Percentiles rank a stretch among this genome's conserved stretches.
These are phyloP conservation scores for Actinidia polygama DNA, from an alignment of 179 eudicot species.

Conservation along the genomic window DNA sequence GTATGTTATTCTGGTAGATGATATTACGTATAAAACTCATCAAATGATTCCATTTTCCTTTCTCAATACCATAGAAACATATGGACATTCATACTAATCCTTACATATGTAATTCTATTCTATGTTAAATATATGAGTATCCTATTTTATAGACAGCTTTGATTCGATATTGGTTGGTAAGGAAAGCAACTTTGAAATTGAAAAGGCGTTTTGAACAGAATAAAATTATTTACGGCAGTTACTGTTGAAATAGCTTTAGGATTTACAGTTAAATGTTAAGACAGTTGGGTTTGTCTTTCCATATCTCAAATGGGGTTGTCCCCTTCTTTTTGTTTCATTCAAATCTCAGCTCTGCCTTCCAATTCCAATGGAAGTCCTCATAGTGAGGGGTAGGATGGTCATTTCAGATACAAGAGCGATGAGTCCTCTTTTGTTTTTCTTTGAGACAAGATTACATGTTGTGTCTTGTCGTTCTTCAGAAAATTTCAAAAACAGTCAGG, in stretches of 20 bases:
- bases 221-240: constrained; percentile 1
- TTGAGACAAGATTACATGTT: constrained; percentile 19
- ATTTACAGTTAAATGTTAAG: constrained; percentile 1
- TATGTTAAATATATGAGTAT: too few relatives aligned
- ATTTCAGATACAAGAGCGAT: background rate
- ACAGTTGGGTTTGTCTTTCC: background rate
- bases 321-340: background rate
- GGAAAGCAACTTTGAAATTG: constrained; percentile 1
- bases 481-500: background rate
- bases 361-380: background rate
- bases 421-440: background rate
- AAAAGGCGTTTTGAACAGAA: background rate
- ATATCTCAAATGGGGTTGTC: background rate
- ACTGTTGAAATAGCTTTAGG: background rate
- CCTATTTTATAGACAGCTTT: background rate
- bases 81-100: too few relatives aligned
- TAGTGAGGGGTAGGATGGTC: constrained; percentile 24
- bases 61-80: too few relatives aligned
- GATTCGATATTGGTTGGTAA: constrained; percentile 5
- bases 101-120: too few relatives aligned
- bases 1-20: too few relatives aligned
- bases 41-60: too few relatives aligned
- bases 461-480: constrained; percentile 6
- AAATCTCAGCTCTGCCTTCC: background rate
- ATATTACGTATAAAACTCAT: too few relatives aligned